A percentile compares a stretch with the other conserved stretches of the same genome.
These are phyloP conservation scores for Suillus sp. DNA, from an alignment of 768 basidiomycete species.

Conservation along the genomic window DNA sequence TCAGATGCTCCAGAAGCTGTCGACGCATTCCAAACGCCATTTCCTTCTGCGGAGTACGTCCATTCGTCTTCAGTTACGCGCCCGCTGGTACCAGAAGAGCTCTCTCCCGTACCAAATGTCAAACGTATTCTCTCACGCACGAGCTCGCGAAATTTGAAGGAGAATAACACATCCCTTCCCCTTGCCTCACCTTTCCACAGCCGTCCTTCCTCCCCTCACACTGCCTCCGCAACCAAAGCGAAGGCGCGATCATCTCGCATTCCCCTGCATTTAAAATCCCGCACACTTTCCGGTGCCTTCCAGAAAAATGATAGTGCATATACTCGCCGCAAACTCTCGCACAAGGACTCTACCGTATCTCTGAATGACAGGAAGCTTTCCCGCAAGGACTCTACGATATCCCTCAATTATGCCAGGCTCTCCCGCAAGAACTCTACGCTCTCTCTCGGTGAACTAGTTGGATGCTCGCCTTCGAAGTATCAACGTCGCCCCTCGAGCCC, in stretches of 20 bases:
- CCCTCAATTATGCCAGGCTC: slow-evolving; percentile 21
- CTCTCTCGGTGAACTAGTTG: slow-evolving; percentile 15
- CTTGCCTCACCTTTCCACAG: slow-evolving; percentile 52
- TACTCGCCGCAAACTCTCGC: slow-evolving; percentile 3
- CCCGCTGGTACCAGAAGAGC: slow-evolving; percentile 31
- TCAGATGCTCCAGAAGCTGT: slow-evolving; percentile 10
- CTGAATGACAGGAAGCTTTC: slow-evolving; percentile 16
- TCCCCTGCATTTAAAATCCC: slow-evolving; percentile 37
- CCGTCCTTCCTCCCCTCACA: slow-evolving; percentile 42
- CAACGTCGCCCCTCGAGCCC: slow-evolving; percentile 26
- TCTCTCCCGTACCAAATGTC: slow-evolving; percentile 46
- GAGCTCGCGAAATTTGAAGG: slow-evolving; percentile 43
- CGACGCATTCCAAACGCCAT: slow-evolving; percentile 32
- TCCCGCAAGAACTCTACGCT: slow-evolving; percentile 6
- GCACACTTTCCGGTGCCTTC: slow-evolving; percentile 39
- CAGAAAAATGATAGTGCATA: slow-evolving; percentile 19
- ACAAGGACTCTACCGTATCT: slow-evolving; percentile 11
- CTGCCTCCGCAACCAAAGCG: slow-evolving; percentile 38
- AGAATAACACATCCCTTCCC: slow-evolving; percentile 32
- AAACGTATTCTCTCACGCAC: slow-evolving; percentile 40
- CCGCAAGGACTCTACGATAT: slow-evolving; percentile 21
- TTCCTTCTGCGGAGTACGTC: slow-evolving; percentile 24
- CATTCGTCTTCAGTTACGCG: slow-evolving; percentile 28
- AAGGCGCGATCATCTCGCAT: slow-evolving; percentile 24
- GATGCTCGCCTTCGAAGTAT: slow-evolving; percentile 22